These are phyloP conservation scores for Ensete ventricosum DNA, from an alignment of 176 grass and related monocot species.

Conservation along the genomic window DNA sequence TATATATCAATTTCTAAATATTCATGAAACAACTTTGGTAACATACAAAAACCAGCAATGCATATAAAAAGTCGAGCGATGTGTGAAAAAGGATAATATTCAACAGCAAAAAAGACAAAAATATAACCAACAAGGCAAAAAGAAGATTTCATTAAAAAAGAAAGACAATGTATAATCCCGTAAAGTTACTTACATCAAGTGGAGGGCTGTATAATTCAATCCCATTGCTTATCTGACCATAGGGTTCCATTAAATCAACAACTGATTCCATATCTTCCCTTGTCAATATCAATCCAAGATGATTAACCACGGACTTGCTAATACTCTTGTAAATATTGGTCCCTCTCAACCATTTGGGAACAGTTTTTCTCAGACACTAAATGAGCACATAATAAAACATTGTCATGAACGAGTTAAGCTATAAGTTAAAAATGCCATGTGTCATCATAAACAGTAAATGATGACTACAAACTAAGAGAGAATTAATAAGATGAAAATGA, in stretches of 20 bases:
- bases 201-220: conserved; percentile 29
- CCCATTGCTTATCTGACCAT: conserved; percentile 31
- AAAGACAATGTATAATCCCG: neutral
- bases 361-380: conserved; percentile 14
- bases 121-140: neutral
- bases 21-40: too few species aligned
- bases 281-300: conserved; percentile 29
- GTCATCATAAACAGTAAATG: neutral
- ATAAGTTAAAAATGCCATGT: neutral
- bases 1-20: too few species aligned
- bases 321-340: conserved; percentile 15
- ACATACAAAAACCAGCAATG: too few species aligned
- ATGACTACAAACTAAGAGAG: neutral
- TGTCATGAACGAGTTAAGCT: neutral
- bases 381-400: neutral
- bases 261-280: conserved; percentile 29
- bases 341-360: conserved; percentile 27
- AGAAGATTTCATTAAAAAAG: neutral
- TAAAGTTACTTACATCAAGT: conserved; percentile 19
- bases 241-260: conserved; percentile 35
- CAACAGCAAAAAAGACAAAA: neutral
- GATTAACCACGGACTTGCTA: conserved; percentile 21
- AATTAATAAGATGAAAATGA: neutral
- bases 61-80: too few species aligned
- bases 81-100: neutral